Conservation (phyloP, 805 yeast species). For the Yueomyces sinensis region DNA sequence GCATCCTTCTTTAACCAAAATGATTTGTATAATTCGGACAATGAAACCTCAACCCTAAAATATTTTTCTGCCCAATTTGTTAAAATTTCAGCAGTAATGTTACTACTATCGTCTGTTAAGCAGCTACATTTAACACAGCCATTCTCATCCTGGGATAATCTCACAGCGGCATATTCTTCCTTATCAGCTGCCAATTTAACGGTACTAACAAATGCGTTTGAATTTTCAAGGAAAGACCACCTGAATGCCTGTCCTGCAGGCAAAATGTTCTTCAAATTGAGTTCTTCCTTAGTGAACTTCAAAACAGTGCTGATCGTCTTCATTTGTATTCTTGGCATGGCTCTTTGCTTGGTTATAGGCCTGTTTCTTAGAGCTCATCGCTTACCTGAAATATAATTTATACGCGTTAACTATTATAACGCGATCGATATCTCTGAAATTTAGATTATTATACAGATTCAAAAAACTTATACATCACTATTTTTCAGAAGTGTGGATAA, state of each 20-base stretch:
- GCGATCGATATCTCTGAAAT: too few relatives aligned
- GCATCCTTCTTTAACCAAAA: conserved; percentile 51
- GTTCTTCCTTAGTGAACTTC: conserved; percentile 4
- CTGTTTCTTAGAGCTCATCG: too few relatives aligned
- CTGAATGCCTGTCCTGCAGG: conserved; percentile 25
- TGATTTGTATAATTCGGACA: conserved; percentile 35
- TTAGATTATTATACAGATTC: too few relatives aligned
- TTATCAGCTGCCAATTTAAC: conserved; percentile 2
- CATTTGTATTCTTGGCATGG: neutral
- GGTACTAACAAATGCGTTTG: conserved; percentile 1
- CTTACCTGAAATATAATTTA: too few relatives aligned
- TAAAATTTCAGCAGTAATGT: neutral
- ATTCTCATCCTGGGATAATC: conserved; percentile 50
- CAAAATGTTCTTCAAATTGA: conserved; percentile 36
- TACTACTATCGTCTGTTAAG: conserved; percentile 15
- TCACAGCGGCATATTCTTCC: conserved; percentile 40
- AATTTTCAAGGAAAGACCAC: conserved; percentile 17
- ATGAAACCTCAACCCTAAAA: conserved; percentile 49
- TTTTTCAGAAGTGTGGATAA: too few relatives aligned
- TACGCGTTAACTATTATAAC: too few relatives aligned
- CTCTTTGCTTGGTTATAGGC: neutral
- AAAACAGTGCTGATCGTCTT: neutral
- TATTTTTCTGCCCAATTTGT: conserved; percentile 33
- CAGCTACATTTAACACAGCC: conserved; percentile 40
- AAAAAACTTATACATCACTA: too few relatives aligned